Evolutionary conservation across 225 moss, liverwort and hornwort genomes (phyloP).

Genomic region (Anthoceros angustus): DNA sequence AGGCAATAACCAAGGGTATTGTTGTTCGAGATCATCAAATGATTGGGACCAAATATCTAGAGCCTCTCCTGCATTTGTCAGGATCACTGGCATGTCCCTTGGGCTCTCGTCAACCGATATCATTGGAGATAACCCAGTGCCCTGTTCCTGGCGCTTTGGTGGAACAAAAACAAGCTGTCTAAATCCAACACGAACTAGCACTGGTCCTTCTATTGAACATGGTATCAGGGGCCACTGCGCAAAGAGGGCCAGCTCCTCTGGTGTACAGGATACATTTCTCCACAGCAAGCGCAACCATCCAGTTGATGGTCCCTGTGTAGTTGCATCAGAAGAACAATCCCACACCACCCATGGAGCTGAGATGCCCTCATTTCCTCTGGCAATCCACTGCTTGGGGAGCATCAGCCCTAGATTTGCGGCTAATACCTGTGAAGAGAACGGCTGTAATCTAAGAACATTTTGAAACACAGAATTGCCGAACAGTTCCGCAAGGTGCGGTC

Average conservation of each 20-base stretch:
- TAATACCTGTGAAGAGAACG: constrained; percentile 50
- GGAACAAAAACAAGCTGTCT: constrained; percentile 65
- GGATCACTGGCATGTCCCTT: not conserved
- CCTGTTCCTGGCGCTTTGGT: constrained; percentile 24
- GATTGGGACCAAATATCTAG: constrained; percentile 25
- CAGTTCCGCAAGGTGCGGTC: constrained; percentile 40
- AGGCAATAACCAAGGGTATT: constrained; percentile 54
- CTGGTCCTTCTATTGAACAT: constrained; percentile 39
- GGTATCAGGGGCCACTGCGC: constrained; percentile 68
- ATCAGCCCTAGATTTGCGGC: constrained; percentile 46
- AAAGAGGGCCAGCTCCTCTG: constrained; percentile 44
- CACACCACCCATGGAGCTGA: constrained; percentile 63
- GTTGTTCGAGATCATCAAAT: constrained; percentile 44
- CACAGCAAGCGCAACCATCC: constrained; percentile 63
- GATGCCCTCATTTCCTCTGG: constrained; percentile 27
- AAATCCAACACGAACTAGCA: constrained; percentile 49
- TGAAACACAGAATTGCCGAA: constrained; percentile 41
- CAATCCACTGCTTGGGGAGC: constrained; percentile 53
- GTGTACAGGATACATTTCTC: constrained; percentile 38
- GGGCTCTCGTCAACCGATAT: constrained; percentile 5
- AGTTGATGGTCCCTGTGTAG: constrained; percentile 37
- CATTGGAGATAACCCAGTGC: not conserved
- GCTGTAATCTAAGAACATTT: constrained; percentile 38
- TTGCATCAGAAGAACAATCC: constrained; percentile 24
- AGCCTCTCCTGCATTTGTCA: constrained; percentile 5